These are phyloP conservation scores for Metschnikowia sp. DNA, from an alignment of 805 yeast species.

Conservation along the genomic window DNA sequence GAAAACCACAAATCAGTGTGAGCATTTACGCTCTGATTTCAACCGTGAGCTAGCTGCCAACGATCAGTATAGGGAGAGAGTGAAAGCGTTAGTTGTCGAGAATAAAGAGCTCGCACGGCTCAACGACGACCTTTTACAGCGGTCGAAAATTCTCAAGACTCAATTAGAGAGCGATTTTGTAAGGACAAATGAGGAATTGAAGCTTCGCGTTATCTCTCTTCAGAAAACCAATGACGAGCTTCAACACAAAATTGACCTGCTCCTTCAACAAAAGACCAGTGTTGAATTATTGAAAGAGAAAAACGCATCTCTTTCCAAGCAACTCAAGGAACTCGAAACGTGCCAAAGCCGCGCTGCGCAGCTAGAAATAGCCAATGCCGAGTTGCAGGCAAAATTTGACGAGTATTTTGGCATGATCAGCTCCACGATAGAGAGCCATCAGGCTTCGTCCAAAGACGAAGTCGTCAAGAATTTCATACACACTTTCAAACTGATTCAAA, in stretches of 20 bases:
- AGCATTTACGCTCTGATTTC: constrained; percentile 35
- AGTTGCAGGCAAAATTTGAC: constrained; percentile 45
- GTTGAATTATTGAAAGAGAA: constrained; percentile 56
- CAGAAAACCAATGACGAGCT: constrained; percentile 51
- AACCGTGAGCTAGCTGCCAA: constrained; percentile 30
- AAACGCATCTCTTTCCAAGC: constrained; percentile 39
- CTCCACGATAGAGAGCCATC: constrained; percentile 25
- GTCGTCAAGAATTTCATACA: constrained; percentile 25
- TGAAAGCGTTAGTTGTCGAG: constrained; percentile 26
- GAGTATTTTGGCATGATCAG: constrained; percentile 44
- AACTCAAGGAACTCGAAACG: constrained; percentile 35
- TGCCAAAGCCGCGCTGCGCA: constrained; percentile 45
- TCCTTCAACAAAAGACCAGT: constrained; percentile 46
- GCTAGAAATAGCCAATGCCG: constrained; percentile 48
- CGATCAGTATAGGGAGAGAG: constrained; percentile 38
- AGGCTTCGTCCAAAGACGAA: constrained; percentile 6
- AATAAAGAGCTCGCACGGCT: constrained; percentile 26
- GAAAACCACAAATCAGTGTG: constrained; percentile 24
- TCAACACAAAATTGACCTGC: constrained; percentile 50
- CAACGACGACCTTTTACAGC: constrained; percentile 29
- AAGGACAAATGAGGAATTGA: constrained; percentile 27
- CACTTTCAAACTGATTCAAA: constrained; percentile 33
- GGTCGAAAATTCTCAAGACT: constrained; percentile 23
- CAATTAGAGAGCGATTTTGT: constrained; percentile 11
- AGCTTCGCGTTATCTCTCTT: constrained; percentile 12